These are phyloP conservation scores for Plectosphaerella plurivora DNA, from an alignment of 2,329 filamentous ascomycete species.

Conservation along the genomic window DNA sequence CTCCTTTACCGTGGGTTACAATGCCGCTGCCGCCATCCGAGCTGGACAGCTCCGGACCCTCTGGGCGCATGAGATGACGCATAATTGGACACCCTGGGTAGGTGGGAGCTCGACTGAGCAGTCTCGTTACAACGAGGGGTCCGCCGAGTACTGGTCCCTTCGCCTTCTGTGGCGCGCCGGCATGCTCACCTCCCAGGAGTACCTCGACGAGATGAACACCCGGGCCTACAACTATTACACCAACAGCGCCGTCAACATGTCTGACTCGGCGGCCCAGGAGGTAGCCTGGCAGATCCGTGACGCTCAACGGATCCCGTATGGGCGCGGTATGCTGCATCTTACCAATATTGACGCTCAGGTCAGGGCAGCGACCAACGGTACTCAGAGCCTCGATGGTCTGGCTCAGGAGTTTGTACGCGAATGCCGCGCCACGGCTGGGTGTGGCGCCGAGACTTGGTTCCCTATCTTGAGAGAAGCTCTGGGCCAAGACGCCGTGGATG, in stretches of 20 bases:
- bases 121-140: conserved; percentile 5
- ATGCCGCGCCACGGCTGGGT: background rate
- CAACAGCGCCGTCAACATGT: background rate
- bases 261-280: background rate
- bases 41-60: background rate
- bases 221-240: background rate
- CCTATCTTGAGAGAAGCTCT: background rate
- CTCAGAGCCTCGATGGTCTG: background rate
- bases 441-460: conserved; percentile 2
- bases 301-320: conserved; percentile 1
- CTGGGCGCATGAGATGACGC: conserved; percentile 3
- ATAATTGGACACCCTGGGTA: background rate
- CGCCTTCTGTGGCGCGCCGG: conserved; percentile 2
- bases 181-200: background rate
- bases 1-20: conserved; percentile 5
- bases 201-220: background rate
- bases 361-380: background rate
- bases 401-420: background rate
- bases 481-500: conserved; percentile 1
- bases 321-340: conserved; percentile 3
- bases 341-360: conserved; percentile 1
- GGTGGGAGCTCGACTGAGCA: conserved; percentile 1
- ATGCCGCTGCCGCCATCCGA: background rate
- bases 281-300: background rate
- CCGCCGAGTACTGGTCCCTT: conserved; percentile 5